Percentiles rank a stretch among this genome's conserved stretches.
Conservation (phyloP, 257 asterid species). For the Salvia miltiorrhiza region DNA sequence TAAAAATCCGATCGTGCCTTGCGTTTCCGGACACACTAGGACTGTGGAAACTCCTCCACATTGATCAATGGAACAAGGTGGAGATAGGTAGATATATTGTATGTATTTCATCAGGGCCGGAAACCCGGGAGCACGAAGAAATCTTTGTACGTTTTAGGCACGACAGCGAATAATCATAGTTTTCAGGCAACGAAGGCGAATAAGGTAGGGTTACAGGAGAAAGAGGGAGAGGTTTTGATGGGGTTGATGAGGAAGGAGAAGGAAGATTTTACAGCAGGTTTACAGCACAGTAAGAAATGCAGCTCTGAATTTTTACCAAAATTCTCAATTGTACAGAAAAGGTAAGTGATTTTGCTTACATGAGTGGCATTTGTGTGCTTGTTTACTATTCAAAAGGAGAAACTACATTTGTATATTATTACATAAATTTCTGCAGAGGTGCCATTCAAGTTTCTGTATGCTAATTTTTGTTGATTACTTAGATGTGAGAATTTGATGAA, state of each 20-base stretch:
- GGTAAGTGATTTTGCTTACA: conserved; percentile 19
- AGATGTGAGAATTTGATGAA: background rate
- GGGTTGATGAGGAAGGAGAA: background rate
- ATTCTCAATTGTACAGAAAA: conserved; percentile 32
- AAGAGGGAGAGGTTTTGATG: background rate
- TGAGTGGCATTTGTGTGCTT: conserved; percentile 21
- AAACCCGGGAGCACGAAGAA: conserved; percentile 1
- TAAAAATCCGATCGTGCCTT: conserved; percentile 2
- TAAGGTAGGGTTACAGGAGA: conserved; percentile 11
- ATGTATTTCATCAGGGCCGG: conserved; percentile 1
- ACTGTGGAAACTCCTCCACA: too few relatives aligned
- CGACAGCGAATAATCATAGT: background rate
- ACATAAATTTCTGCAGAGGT: conserved; percentile 9
- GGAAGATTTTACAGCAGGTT: background rate
- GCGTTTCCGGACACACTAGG: background rate
- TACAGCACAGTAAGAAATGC: conserved; percentile 1
- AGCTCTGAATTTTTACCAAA: conserved; percentile 19
- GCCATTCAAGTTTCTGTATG: background rate
- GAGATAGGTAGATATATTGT: background rate
- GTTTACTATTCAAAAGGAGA: background rate
- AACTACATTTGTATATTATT: conserved; percentile 8
- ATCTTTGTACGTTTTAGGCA: background rate
- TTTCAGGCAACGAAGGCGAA: background rate
- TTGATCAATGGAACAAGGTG: background rate
- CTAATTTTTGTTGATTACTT: background rate